Conservation (phyloP, 352 stramenopile genomes). For the Blastocystis hominis region DNA sequence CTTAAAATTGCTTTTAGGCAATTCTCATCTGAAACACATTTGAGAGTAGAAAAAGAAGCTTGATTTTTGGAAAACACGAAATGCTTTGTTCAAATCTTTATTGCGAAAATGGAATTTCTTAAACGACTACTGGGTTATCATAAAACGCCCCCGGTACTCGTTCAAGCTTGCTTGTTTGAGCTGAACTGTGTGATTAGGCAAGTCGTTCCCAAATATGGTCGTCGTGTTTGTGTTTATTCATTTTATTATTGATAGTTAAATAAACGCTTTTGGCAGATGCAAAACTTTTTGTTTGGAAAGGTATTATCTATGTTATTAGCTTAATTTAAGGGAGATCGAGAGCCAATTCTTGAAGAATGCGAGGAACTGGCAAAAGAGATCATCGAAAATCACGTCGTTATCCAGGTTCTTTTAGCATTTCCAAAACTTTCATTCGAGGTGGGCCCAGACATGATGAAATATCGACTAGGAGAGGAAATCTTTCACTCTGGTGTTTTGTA, state of each 20-base stretch:
- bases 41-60: background rate
- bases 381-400: conserved; percentile 49
- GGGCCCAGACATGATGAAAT: background rate
- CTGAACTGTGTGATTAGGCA: conserved; percentile 45
- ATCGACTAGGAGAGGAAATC: conserved; percentile 26
- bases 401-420: conserved; percentile 45
- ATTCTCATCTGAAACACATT: background rate
- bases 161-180: conserved; percentile 39
- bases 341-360: conserved; percentile 36
- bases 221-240: background rate
- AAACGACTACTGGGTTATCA: conserved; percentile 42
- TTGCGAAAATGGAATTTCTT: conserved; percentile 24
- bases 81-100: background rate
- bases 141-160: conserved; percentile 45
- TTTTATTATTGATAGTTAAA: conserved; percentile 25
- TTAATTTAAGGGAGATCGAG: background rate
- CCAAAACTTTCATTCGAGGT: conserved; percentile 40
- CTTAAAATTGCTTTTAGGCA: background rate
- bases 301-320: background rate
- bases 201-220: conserved; percentile 34
- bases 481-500: conserved; percentile 48
- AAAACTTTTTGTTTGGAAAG: conserved; percentile 57
- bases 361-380: conserved; percentile 50
- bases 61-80: no score
- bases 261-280: conserved; percentile 53